phyloP scores from a whole-genome alignment of 139 green algal genomes.

The Trebouxia sp. region DNA sequence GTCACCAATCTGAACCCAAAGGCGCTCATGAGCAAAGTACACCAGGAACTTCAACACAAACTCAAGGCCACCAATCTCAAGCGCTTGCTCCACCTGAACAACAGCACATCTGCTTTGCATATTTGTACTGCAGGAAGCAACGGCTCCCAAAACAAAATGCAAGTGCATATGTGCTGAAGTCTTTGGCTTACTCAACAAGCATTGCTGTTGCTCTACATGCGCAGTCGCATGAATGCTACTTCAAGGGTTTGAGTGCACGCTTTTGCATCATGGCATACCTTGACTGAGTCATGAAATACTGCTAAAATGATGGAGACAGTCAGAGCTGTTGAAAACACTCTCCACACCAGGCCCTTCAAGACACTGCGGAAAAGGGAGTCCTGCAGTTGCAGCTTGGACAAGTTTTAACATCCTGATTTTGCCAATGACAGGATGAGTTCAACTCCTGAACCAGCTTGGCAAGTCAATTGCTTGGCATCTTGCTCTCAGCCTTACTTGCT shows the following conservation, averaged over 20 bases:
- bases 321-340: slow-evolving; percentile 19
- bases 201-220: too few species aligned
- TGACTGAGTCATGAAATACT: neutral
- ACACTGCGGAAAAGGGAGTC: slow-evolving; percentile 3
- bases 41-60: slow-evolving; percentile 20
- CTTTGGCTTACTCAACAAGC: neutral
- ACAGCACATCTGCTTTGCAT: too few species aligned
- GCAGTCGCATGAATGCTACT: too few species aligned
- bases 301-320: slow-evolving; percentile 13
- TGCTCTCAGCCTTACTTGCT: neutral
- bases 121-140: too few species aligned
- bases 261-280: too few species aligned
- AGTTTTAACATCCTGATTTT: too few species aligned
- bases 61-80: slow-evolving; percentile 16
- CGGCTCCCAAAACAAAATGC: too few species aligned
- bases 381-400: neutral
- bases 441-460: too few species aligned
- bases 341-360: slow-evolving; percentile 13
- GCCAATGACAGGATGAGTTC: too few species aligned
- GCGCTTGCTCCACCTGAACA: slow-evolving; percentile 10
- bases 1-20: slow-evolving; percentile 21
- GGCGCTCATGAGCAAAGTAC: slow-evolving; percentile 24
- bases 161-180: too few species aligned
- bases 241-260: too few species aligned
- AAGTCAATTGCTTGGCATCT: too few species aligned